These are phyloP conservation scores for Saccharomyces jurei DNA, from an alignment of 805 yeast species.

Conservation along the genomic window DNA sequence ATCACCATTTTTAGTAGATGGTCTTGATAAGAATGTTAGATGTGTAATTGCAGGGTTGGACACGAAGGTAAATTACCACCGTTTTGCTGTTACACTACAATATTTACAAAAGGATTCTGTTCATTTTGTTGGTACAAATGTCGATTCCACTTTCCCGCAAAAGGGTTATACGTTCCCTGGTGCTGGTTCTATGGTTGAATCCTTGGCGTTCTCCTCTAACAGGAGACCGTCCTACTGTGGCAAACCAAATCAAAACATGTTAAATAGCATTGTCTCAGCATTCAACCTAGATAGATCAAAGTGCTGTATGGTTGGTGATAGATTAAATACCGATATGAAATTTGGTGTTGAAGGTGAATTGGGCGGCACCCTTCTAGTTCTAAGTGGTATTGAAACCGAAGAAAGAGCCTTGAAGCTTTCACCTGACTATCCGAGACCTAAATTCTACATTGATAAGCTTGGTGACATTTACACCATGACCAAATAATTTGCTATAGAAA, in stretches of 20 bases:
- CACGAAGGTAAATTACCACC: slow-evolving; percentile 66
- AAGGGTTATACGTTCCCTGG: slow-evolving; percentile 85
- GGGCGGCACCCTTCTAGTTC: slow-evolving; percentile 70
- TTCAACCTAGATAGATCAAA: slow-evolving; percentile 45
- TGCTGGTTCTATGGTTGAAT: slow-evolving; percentile 84
- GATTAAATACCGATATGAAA: slow-evolving; percentile 89
- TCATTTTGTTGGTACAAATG: slow-evolving; percentile 84
- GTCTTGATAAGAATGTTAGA: slow-evolving; percentile 67
- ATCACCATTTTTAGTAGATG: slow-evolving; percentile 37
- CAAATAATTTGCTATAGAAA: slow-evolving; percentile 3
- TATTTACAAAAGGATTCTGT: slow-evolving; percentile 51
- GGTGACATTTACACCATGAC: slow-evolving; percentile 63
- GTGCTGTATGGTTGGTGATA: slow-evolving; percentile 90
- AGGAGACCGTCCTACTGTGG: slow-evolving; percentile 87
- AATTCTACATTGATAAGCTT: slow-evolving; percentile 57
- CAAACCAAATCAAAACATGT: slow-evolving; percentile 83
- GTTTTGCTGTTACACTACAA: slow-evolving; percentile 72
- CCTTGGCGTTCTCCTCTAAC: slow-evolving; percentile 67
- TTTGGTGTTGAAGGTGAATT: slow-evolving; percentile 86
- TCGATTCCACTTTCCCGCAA: slow-evolving; percentile 89
- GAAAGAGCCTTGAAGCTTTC: slow-evolving; percentile 40
- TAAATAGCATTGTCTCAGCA: slow-evolving; percentile 75
- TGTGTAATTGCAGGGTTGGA: slow-evolving; percentile 89
- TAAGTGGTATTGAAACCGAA: slow-evolving; percentile 86
- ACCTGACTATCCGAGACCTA: slow-evolving; percentile 41